Conservation (phyloP, 192 early-diverging fungal species). For the Piromyces finnis region DNA sequence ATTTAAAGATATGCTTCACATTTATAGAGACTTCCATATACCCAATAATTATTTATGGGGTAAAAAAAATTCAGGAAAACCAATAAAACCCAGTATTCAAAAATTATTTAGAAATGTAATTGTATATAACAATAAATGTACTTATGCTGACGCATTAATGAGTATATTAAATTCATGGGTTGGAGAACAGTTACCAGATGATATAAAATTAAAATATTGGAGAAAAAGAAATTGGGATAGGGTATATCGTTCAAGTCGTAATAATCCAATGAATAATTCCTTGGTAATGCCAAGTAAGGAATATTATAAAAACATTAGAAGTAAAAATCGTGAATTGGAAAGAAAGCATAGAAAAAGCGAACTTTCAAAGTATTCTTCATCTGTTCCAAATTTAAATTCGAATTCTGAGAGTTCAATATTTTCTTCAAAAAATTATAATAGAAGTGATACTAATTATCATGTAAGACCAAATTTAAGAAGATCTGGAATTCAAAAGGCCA, state of each 20-base stretch:
- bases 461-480: neutral
- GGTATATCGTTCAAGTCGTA: neutral
- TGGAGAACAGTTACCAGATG: neutral
- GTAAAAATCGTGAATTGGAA: neutral
- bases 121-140: neutral
- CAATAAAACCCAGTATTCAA: neutral
- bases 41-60: neutral
- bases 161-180: neutral
- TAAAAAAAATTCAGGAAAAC: no score
- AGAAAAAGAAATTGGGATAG: neutral
- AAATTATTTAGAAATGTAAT: neutral
- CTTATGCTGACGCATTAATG: neutral
- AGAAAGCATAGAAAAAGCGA: neutral
- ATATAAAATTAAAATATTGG: neutral
- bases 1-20: neutral
- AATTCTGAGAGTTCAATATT: neutral
- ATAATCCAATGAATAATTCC: neutral
- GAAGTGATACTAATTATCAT: neutral
- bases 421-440: neutral
- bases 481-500: neutral
- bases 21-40: neutral
- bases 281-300: neutral
- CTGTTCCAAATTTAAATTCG: neutral
- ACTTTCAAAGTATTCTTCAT: neutral
- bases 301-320: neutral